These are phyloP conservation scores for Alternaria arborescens DNA, from an alignment of 2,329 filamentous ascomycete genomes.

Conservation along the genomic window DNA sequence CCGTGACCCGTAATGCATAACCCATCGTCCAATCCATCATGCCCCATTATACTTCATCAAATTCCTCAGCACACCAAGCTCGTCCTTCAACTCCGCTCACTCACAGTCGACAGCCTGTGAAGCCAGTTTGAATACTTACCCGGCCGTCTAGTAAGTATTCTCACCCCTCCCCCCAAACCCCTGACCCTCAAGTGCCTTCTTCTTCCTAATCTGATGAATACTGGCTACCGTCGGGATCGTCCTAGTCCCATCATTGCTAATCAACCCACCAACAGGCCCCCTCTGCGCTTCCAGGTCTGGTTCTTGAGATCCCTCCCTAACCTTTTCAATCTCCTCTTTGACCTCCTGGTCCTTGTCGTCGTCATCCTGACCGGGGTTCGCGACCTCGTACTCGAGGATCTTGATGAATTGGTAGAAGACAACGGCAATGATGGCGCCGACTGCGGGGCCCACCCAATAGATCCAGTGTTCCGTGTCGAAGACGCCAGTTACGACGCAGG, in stretches of 20 bases:
- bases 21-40: neutral
- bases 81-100: neutral
- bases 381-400: conserved; percentile 50
- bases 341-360: conserved; percentile 37
- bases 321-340: conserved; percentile 29
- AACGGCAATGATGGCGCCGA: conserved; percentile 57
- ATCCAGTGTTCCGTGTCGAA: conserved; percentile 59
- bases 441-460: conserved; percentile 58
- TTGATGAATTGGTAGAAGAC: conserved; percentile 61
- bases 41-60: neutral
- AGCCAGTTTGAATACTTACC: neutral
- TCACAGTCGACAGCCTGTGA: neutral
- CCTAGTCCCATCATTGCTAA: neutral
- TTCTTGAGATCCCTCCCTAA: conserved; percentile 10
- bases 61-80: neutral
- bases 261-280: neutral
- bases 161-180: conserved; percentile 15
- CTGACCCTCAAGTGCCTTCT: conserved; percentile 1
- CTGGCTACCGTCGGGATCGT: neutral
- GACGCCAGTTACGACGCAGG: conserved; percentile 52
- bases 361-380: conserved; percentile 49
- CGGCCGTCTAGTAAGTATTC: neutral
- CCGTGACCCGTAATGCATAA: neutral
- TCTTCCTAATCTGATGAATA: neutral
- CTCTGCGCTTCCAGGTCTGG: neutral